Base-by-base conservation (phyloP, 2,329 filamentous ascomycete species). In the Laburnicola sp. region DNA sequence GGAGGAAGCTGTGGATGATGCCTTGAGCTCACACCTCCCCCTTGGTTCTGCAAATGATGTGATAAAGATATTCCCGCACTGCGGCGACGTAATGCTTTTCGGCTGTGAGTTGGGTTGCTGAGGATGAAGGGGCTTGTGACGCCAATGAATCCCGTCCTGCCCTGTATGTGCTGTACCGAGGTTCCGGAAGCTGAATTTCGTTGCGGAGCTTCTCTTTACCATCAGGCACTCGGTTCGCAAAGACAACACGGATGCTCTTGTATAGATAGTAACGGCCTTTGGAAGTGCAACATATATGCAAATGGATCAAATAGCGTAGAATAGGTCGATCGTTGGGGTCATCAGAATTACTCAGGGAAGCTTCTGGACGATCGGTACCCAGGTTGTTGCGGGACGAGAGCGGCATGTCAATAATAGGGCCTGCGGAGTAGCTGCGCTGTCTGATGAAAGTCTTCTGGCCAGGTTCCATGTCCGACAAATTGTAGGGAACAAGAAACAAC, bases 371-470 rank as follows among this genome's bases (percentile, higher is more conserved):
- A 63, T 82, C 81, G 5, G 80, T 82, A 6, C 79, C 80, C 0
- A 76, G 51, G 44, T 78, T 79, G 35, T 64, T 75, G 9, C 76
- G 72, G 2, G 73, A 73, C 6, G 68, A 75, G 36, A 82, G 62
- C 1, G 81, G 81, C 78, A 86, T 85, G 54, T 95, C 90, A 50
- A 95, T 86, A 51, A 93, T 88, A 2, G 91, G 88, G 0, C 91
- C 91, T 7, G 88, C 85, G 0, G 91, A 96, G 72, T 96, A 97
- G 70, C 89, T 94, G 53, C 94, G 87, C 74, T 99, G 94, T 27
- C 94, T 85, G 54, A 99, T 88, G 63, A 97, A 97, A 0, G 94
- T 99, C 73, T 97, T 97, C 11, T 91, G 95, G 0, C 91, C 91
- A 0, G 91, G 83, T 55, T 94, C 88, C 93, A 99, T 99, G 45